These are phyloP conservation scores for Cutaneotrichosporon cyanovorans DNA, from an alignment of 1,284 basidiomycete species.

Conservation along the genomic window DNA sequence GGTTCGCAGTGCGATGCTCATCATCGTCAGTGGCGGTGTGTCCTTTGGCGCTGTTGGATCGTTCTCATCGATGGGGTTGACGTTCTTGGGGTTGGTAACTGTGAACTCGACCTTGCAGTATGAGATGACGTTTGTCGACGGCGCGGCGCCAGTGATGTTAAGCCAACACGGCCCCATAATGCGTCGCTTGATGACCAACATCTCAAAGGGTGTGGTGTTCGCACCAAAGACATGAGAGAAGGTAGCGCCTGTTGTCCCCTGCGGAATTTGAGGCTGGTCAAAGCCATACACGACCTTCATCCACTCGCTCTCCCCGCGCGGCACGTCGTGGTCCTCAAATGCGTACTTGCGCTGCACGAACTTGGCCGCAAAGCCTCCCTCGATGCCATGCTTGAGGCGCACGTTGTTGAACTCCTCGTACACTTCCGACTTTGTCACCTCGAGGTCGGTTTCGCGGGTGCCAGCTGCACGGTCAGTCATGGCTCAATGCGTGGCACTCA, in stretches of 20 bases:
- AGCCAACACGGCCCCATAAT: conserved; percentile 99
- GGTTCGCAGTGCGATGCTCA: conserved; percentile 82
- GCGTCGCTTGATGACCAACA: conserved; percentile 89
- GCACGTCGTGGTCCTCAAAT: conserved; percentile 79
- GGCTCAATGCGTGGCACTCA: conserved; percentile 31
- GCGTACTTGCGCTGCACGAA: conserved; percentile 88
- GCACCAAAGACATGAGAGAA: conserved; percentile 89
- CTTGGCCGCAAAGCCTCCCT: conserved; percentile 62
- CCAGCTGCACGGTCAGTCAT: conserved; percentile 43
- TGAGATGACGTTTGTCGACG: conserved; percentile 72
- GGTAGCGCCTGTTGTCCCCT: conserved; percentile 67
- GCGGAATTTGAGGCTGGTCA: conserved; percentile 62
- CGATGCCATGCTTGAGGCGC: conserved; percentile 65
- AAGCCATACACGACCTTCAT: conserved; percentile 86
- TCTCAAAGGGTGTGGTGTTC: conserved; percentile 84
- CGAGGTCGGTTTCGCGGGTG: conserved; percentile 65
- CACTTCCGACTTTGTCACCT: conserved; percentile 63
- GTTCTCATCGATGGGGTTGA: conserved; percentile 71
- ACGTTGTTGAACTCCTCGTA: conserved; percentile 78
- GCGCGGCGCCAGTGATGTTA: conserved; percentile 63
- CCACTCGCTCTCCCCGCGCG: conserved; percentile 74
- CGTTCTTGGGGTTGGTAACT: conserved; percentile 75
- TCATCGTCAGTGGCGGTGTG: conserved; percentile 79
- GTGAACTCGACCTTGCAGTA: conserved; percentile 95
- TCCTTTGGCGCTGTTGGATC: conserved; percentile 69